Conservation (phyloP, 1,284 basidiomycete genomes). For the Chondrostereum purpureum region DNA sequence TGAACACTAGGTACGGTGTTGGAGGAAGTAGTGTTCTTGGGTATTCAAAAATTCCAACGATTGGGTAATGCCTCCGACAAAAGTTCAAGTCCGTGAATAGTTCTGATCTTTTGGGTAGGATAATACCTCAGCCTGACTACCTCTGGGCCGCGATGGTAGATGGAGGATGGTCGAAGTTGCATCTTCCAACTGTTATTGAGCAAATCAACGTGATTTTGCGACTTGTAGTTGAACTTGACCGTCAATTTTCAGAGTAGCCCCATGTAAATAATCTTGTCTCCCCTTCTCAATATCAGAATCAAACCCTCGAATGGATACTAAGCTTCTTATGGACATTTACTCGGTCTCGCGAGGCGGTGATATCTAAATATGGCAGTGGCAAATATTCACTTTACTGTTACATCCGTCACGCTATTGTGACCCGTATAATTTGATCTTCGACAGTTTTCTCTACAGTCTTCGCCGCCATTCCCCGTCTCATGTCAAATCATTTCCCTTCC, state of each 20-base stretch:
- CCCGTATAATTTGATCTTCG: no score
- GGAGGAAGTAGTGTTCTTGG: conserved; percentile 21
- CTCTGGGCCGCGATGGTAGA: conserved; percentile 21
- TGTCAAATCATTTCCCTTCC: not conserved
- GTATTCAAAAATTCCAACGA: conserved; percentile 20
- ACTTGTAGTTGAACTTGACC: conserved; percentile 18
- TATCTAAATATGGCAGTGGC: not conserved
- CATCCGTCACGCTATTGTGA: no score
- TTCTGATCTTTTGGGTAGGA: conserved; percentile 11
- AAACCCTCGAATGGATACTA: no score
- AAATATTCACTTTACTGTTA: no score
- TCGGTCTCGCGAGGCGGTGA: no score
- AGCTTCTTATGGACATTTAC: no score
- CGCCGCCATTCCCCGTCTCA: not conserved
- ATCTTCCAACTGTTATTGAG: conserved; percentile 16
- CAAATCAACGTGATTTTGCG: conserved; percentile 23
- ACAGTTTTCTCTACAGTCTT: no score
- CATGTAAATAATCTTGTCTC: not conserved
- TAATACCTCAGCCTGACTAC: conserved; percentile 25
- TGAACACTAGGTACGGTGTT: conserved; percentile 18
- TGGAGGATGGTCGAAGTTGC: conserved; percentile 24
- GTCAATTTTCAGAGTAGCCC: conserved; percentile 7
- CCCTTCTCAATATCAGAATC: no score
- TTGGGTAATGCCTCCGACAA: conserved; percentile 14
- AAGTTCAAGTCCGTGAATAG: not conserved